Base-by-base conservation (phyloP, 139 green algal genomes). In the Volvox reticuliferus region DNA sequence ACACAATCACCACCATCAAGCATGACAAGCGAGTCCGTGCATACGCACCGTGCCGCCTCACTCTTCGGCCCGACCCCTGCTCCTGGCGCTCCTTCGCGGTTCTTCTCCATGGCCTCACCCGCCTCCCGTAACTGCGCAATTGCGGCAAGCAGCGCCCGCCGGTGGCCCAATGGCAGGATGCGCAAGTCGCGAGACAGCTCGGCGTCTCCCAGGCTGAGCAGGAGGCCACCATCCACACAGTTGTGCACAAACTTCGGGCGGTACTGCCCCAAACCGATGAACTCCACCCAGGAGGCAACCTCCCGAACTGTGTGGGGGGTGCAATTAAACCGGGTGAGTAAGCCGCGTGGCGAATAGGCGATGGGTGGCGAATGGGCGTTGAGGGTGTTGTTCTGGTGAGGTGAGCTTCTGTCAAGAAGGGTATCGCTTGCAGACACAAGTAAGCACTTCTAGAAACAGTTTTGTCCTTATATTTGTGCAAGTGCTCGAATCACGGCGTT, bases 201-300 rank as follows among this genome's bases (percentile, higher is more conserved):
- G 20, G 91, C 85, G 13, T 94, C 87, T 5, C 76, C 95, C 18
- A 98, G 89, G 5, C 50, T 44, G 33, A 97, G 86, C 75, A 97
- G 93, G 86, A 97, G 89, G 13, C 13, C 6, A 73, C 96, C 96
- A 79, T 92, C 82, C 0, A 98, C 82, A 24, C 79, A 89, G 85
- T 97, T 89, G 92, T 97, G 96, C 85, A 96, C 82, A 86, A 98
- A 97, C 26, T 93, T 93, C 61, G 92, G 89, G 50, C 96, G 90
- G 91, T 97, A 97, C 89, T 97, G 95, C 19, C 91, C 91, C 79
- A 98, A 84, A 16, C 96, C 96, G 17, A 97, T 93, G 73, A 89
- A 79, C 18, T 97, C 96, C 32, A 97, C 69, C 95, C 95, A 98
- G 69, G 95, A 91, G 73, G 93, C 95, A 30, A 97, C 96, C 83